Conservation (phyloP, 164 flowering plant species). For the Liquidambar formosana region DNA sequence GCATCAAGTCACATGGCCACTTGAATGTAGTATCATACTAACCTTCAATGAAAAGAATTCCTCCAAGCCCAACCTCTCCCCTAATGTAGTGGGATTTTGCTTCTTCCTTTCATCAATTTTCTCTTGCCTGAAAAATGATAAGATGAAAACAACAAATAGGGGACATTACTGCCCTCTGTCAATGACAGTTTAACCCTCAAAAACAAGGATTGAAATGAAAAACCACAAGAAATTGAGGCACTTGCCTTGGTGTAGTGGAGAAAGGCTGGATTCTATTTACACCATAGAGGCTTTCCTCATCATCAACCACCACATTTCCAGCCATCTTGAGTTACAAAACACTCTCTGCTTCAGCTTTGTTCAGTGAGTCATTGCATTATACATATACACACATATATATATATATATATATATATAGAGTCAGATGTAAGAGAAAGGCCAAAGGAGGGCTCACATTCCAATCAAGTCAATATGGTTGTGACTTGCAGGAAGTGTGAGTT, state of each 20-base stretch:
- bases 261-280: conserved; percentile 38
- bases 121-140: conserved; percentile 32
- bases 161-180: too few relatives aligned
- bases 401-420: background rate
- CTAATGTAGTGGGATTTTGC: conserved; percentile 10
- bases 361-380: background rate
- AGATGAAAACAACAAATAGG: too few relatives aligned
- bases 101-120: conserved; percentile 16
- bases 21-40: background rate
- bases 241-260: conserved; percentile 38
- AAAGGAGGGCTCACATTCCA: too few relatives aligned
- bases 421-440: too few relatives aligned
- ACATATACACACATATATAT: background rate
- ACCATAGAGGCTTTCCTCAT: conserved; percentile 30
- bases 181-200: background rate
- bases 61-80: conserved; percentile 40
- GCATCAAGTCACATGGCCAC: too few relatives aligned
- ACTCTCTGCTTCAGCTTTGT: background rate
- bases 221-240: background rate
- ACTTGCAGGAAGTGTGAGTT: too few relatives aligned
- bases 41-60: conserved; percentile 45
- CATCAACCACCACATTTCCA: conserved; percentile 24
- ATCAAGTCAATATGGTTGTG: too few relatives aligned
- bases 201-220: background rate
- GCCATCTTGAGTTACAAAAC: conserved; percentile 23